Percentiles rank a stretch among this genome's conserved stretches.
Evolutionary conservation across 805 yeast species (phyloP).

Genomic region (Komagataella ulmi): DNA sequence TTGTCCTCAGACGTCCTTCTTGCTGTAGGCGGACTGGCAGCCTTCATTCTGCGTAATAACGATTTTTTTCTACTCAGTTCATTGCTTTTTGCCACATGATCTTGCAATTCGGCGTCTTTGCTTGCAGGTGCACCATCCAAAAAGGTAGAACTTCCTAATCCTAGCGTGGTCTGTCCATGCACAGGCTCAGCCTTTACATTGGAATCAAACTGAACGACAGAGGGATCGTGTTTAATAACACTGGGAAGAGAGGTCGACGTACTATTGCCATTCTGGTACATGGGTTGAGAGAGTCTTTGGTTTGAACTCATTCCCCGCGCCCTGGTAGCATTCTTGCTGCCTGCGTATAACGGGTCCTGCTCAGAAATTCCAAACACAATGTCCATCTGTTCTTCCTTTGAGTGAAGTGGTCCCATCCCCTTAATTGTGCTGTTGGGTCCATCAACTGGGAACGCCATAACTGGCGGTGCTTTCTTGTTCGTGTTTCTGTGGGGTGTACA

Average conservation of each 20-base stretch:
- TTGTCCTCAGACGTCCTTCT: conserved; percentile 5
- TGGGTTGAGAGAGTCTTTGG: not conserved
- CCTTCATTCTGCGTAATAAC: conserved; percentile 49
- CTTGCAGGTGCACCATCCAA: conserved; percentile 94
- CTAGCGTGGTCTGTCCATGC: conserved; percentile 79
- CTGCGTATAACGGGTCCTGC: conserved; percentile 23
- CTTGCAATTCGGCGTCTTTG: conserved; percentile 23
- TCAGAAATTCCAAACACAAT: conserved; percentile 66
- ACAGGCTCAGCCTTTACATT: conserved; percentile 54
- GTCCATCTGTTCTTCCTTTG: conserved; percentile 53
- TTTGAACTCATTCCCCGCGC: not conserved
- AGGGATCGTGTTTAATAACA: conserved; percentile 36
- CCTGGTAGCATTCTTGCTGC: conserved; percentile 8
- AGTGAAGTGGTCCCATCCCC: conserved; percentile 43
- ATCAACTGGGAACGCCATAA: conserved; percentile 87
- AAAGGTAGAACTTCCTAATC: conserved; percentile 86
- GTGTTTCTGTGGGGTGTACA: conserved; percentile 94
- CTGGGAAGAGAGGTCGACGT: conserved; percentile 11
- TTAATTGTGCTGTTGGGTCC: conserved; percentile 85
- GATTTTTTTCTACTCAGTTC: conserved; percentile 75
- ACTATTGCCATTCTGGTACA: conserved; percentile 16
- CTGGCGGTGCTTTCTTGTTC: conserved; percentile 67
- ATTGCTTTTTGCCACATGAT: conserved; percentile 16
- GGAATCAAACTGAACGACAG: conserved; percentile 59
- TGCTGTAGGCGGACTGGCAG: not conserved